A percentile compares a stretch with the other conserved stretches of the same genome.
These are phyloP conservation scores for Stylosanthes scabra DNA, from an alignment of 331 rosid genomes.

Conservation along the genomic window DNA sequence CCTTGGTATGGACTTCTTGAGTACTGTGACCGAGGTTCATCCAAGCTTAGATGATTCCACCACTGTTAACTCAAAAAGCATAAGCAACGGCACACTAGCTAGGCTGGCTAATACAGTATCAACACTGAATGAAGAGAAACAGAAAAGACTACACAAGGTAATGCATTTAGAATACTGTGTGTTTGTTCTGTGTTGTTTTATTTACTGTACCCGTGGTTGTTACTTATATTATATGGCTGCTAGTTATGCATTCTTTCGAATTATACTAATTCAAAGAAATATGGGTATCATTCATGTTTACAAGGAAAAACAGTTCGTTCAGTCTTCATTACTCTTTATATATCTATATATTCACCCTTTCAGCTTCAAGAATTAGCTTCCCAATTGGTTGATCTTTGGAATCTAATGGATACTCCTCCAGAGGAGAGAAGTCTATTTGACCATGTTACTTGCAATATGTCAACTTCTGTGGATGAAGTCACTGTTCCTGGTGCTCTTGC, in stretches of 20 bases:
- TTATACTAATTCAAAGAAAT: slow-evolving; percentile 11
- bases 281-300: not conserved
- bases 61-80: slow-evolving; percentile 88
- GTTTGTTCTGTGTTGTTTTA: slow-evolving; percentile 11
- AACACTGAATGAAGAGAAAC: slow-evolving; percentile 79
- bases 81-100: slow-evolving; percentile 85
- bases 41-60: slow-evolving; percentile 91
- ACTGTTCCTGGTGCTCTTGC: slow-evolving; percentile 94
- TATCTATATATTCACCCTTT: slow-evolving; percentile 19
- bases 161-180: slow-evolving; percentile 24
- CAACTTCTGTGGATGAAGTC: slow-evolving; percentile 88
- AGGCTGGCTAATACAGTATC: slow-evolving; percentile 80
- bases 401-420: slow-evolving; percentile 89
- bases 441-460: slow-evolving; percentile 88
- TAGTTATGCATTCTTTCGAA: not conserved
- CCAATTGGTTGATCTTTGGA: slow-evolving; percentile 87
- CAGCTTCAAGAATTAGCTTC: slow-evolving; percentile 96
- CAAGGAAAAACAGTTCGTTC: not conserved
- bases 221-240: slow-evolving; percentile 11
- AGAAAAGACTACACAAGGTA: slow-evolving; percentile 89
- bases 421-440: slow-evolving; percentile 86
- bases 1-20: slow-evolving; percentile 90
- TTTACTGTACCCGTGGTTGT: slow-evolving; percentile 1
- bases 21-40: slow-evolving; percentile 86
- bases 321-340: not conserved